Base-by-base conservation (phyloP, 768 basidiomycete genomes). In the Calocybe gangraenosa region DNA sequence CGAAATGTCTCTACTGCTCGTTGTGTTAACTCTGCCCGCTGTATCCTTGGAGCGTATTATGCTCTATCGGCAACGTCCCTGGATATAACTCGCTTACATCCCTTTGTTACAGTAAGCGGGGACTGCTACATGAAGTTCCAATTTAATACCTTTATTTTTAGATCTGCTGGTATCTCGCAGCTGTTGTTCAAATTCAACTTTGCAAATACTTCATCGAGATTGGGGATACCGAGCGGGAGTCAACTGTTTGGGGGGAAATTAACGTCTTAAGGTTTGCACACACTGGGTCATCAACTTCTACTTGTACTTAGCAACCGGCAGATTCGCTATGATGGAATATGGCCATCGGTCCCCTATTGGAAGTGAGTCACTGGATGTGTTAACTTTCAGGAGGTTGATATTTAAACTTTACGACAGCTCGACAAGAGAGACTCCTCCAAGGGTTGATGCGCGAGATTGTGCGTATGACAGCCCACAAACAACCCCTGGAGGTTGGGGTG, bases 81-180 rank as follows among this genome's bases (percentile, higher is more conserved):
- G 50, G 90, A 92, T 49, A 81, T 87, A 49, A 81, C 82, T 14
- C 69, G 87, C 44, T 58, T 92, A 40, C 89, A 92, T 63, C 89
- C 89, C 13, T 89, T 88, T 57, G 83, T 85, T 17, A 82, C 83
- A 53, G 89, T 90, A 54, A 45, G 87, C 59, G 28, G n/a, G 9
- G 32, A 3, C 17, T 38, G 8, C 17, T 14, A 20, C 1, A 14
- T 14, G 15, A 10, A 28, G 33, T 8, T 39, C 48, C 3, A 41
- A 54, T 43, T 30, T 19, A 2, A n/a, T n/a, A n/a, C n/a, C 1
- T 18, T 46, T 42, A 51, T 37, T 40, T 56, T 34, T 49, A 89
- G 87, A 91, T 92, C 37, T 90, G 88, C 61, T 92, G 89, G 89
- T 92, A 92, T 63, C 78, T 92, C 13, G 90, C 89, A 6, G 89